These are phyloP conservation scores for Austroboletus niveus DNA, from an alignment of 1,284 basidiomycete genomes.

Conservation along the genomic window DNA sequence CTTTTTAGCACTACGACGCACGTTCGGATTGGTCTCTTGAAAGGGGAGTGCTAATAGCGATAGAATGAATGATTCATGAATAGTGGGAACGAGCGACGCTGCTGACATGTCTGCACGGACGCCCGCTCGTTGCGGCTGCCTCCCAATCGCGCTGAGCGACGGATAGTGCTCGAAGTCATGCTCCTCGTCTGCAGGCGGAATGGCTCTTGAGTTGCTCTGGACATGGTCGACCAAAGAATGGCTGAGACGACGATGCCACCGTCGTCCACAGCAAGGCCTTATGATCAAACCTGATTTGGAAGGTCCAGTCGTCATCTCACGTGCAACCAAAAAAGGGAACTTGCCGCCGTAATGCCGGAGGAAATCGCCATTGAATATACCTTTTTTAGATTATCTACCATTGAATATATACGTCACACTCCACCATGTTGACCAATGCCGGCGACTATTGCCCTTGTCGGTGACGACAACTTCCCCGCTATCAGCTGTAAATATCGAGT, in stretches of 20 bases:
- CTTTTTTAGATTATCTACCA: not conserved
- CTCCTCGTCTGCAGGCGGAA: conserved; percentile 25
- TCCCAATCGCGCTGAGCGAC: conserved; percentile 26
- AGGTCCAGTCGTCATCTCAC: conserved; percentile 28
- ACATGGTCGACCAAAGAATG: conserved; percentile 9
- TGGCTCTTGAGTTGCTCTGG: conserved; percentile 9
- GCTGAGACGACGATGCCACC: not conserved
- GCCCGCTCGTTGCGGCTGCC: not conserved
- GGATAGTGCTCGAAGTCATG: conserved; percentile 12
- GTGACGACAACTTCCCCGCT: too few relatives aligned
- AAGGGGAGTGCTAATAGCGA: conserved; percentile 9
- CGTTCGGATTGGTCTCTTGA: not conserved
- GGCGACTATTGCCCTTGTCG: too few relatives aligned
- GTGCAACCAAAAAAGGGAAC: conserved; percentile 8
- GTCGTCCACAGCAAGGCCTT: not conserved
- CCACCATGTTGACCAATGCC: too few relatives aligned
- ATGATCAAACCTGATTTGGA: conserved; percentile 29
- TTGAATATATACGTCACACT: too few relatives aligned
- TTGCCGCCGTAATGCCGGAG: not conserved
- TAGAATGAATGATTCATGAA: not conserved
- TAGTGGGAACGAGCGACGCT: not conserved
- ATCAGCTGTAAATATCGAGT: too few relatives aligned
- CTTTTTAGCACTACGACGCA: conserved; percentile 4
- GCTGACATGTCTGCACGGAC: conserved; percentile 11
- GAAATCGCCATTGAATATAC: not conserved